Base-by-base conservation (phyloP, 108 stramenopile species). In the Stephanodiscus minutulus region DNA sequence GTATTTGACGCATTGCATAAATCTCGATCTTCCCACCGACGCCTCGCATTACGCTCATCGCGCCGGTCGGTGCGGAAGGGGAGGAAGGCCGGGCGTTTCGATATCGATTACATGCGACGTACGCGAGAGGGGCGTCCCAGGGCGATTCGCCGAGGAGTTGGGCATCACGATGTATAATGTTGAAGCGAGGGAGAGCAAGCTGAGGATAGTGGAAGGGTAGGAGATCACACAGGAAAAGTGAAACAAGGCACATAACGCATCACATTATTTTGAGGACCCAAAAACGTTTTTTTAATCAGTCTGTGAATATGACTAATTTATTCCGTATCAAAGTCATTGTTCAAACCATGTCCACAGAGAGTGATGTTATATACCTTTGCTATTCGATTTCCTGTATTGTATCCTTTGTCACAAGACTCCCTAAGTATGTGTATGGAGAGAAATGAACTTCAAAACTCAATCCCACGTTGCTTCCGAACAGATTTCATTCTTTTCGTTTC, bases 21-120 rank as follows among this genome's bases (percentile, higher is more conserved):
- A 95, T 74, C 53, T 92, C 43, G 94, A 95, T 78, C 79, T 95
- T 49, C 94, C 94, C n/a, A 95, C 91, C 10, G 91, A 92, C 80
- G 83, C 91, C 44, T 90, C 88, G 21, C 94, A 95, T 59, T 95
- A 92, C 68, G 91, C 90, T 36, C 94, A 95, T 70, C 83, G 94
- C 50, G 84, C 88, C 21, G 94, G 94, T 13, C 70, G 94, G 29
- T 92, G 91, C 70, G 94, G 94, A 50, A 81, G 94, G 36, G 94
- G 94, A 47, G 94, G 94, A 28, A 77, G 91, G 25, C 94, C 94
- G 5, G 94, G 94, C 50, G 91, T 95, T 25, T 90, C 92, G 8
- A 83, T 95, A 53, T 91, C 90, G 52, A 67, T 95, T 61, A 90
- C 94, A 12, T 82, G 84, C 22, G 77, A 79, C 68, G 77, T 79